These are phyloP conservation scores for Solanum appendiculatum DNA, from an alignment of 257 asterid genomes.

Conservation along the genomic window DNA sequence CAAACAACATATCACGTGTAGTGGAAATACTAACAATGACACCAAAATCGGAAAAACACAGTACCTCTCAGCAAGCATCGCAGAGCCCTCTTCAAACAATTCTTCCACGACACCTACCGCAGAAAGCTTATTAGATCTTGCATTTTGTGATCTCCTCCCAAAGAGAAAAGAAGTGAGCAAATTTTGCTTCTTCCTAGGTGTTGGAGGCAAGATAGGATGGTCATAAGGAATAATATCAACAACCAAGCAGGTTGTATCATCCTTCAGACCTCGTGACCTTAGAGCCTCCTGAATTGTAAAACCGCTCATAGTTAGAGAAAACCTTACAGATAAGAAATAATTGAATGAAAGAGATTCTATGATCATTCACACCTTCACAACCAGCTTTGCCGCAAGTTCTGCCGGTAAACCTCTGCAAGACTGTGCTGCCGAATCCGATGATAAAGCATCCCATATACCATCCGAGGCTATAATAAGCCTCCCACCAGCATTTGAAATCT, in stretches of 20 bases:
- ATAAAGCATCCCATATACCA: slow-evolving; percentile 96
- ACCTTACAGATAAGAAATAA: background rate
- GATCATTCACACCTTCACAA: slow-evolving; percentile 63
- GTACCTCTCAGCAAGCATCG: slow-evolving; percentile 97
- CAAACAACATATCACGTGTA: background rate
- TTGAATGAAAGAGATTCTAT: background rate
- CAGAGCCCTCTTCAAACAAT: slow-evolving; percentile 98
- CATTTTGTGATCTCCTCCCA: slow-evolving; percentile 45
- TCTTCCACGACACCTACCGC: slow-evolving; percentile 95
- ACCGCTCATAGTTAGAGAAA: slow-evolving; percentile 6
- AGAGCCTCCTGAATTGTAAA: slow-evolving; percentile 76
- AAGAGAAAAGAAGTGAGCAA: slow-evolving; percentile 57
- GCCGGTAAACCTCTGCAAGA: slow-evolving; percentile 97
- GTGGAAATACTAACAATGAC: background rate
- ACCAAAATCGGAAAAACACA: background rate
- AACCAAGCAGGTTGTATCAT: slow-evolving; percentile 98
- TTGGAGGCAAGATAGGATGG: slow-evolving; percentile 61
- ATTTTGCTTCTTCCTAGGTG: slow-evolving; percentile 66
- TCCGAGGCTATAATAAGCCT: slow-evolving; percentile 97
- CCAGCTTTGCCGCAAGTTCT: slow-evolving; percentile 92
- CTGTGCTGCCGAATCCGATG: slow-evolving; percentile 81
- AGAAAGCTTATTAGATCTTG: slow-evolving; percentile 65
- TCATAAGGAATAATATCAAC: slow-evolving; percentile 97
- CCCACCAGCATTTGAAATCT: slow-evolving; percentile 98
- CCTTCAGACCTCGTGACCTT: slow-evolving; percentile 95